phyloP scores from a whole-genome alignment of 768 basidiomycete species.

The Cubamyces lactineus region DNA sequence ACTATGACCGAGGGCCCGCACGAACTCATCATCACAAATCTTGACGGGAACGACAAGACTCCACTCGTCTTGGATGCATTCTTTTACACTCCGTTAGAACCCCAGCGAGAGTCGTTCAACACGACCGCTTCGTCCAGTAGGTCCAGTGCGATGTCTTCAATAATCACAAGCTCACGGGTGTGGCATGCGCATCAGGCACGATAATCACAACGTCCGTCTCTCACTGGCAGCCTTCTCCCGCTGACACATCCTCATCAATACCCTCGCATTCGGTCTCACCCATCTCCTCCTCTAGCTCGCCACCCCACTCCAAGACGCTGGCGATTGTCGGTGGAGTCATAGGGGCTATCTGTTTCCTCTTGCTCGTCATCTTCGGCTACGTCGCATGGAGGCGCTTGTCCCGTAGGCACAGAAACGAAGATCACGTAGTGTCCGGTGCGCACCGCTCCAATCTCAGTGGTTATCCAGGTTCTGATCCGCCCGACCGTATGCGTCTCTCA shows the following conservation, averaged over 20 bases:
- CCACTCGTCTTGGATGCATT: slow-evolving; percentile 7
- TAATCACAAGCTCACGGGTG: too few species aligned
- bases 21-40: slow-evolving; percentile 14
- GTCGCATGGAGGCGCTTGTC: not conserved
- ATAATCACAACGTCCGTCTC: too few species aligned
- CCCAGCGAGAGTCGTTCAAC: not conserved
- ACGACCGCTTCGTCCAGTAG: not conserved
- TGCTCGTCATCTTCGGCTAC: not conserved
- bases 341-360: not conserved
- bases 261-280: not conserved
- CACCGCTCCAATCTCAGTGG: too few species aligned
- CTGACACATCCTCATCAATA: not conserved
- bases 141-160: too few species aligned
- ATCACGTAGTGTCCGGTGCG: not conserved
- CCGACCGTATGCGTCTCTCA: not conserved
- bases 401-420: not conserved
- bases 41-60: not conserved
- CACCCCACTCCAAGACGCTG: not conserved
- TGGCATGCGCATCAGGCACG: too few species aligned
- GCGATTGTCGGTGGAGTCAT: slow-evolving; percentile 1
- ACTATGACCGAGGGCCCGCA: not conserved
- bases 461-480: not conserved
- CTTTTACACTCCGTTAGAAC: not conserved
- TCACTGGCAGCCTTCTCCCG: too few species aligned
- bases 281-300: not conserved